A percentile compares a stretch with the other conserved stretches of the same genome.
Evolutionary conservation across 2,329 filamentous ascomycete genomes (phyloP).

Genomic region (Exophiala lecanii-corni): DNA sequence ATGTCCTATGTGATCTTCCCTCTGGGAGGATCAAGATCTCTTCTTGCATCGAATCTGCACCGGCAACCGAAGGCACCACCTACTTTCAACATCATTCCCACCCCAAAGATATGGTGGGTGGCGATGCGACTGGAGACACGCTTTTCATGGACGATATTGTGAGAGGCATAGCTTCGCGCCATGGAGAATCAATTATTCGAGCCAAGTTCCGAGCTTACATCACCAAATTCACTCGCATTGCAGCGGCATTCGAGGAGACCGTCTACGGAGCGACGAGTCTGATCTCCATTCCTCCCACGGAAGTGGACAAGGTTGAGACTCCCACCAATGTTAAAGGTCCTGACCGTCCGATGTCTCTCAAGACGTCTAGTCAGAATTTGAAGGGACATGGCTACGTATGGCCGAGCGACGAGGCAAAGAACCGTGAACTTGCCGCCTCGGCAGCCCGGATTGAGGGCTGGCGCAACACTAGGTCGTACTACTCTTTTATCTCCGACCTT

Average conservation of each 20-base stretch:
- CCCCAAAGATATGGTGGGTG: constrained; percentile 34
- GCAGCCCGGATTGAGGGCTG: constrained; percentile 93
- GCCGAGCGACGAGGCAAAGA: constrained; percentile 74
- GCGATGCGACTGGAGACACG: constrained; percentile 77
- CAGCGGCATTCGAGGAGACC: constrained; percentile 89
- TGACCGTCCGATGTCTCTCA: constrained; percentile 20
- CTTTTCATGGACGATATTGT: constrained; percentile 85
- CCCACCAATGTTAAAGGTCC: constrained; percentile 4
- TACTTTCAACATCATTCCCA: constrained; percentile 80
- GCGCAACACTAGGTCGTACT: constrained; percentile 93
- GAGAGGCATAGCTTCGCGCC: constrained; percentile 75
- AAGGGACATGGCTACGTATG: constrained; percentile 93
- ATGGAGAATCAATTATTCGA: constrained; percentile 84
- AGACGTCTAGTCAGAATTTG: constrained; percentile 34
- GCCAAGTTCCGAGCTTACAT: constrained; percentile 94
- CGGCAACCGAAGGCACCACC: constrained; percentile 74
- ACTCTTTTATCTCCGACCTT: constrained; percentile 81
- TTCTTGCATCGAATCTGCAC: constrained; percentile 74
- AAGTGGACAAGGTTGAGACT: constrained; percentile 50
- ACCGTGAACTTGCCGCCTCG: constrained; percentile 83
- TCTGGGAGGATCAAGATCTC: constrained; percentile 94
- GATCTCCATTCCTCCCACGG: constrained; percentile 70
- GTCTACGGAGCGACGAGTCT: constrained; percentile 91
- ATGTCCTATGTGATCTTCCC: constrained; percentile 87
- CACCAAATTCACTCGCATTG: constrained; percentile 85